Base-by-base conservation (phyloP, 495 filamentous ascomycete genomes). In the Penicillium daleae region DNA sequence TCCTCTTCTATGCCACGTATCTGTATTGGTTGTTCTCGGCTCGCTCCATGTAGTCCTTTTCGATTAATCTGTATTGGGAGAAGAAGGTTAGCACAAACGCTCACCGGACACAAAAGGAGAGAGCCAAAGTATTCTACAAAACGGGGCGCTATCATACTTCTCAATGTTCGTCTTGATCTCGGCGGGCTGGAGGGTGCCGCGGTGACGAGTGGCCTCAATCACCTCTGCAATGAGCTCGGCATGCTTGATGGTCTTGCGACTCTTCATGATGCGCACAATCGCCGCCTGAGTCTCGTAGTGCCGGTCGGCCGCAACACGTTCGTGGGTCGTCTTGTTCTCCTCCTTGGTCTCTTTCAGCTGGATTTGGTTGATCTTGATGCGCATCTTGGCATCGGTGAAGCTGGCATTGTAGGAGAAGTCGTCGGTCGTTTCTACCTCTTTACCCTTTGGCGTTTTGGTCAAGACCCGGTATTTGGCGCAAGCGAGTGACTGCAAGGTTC, bases 141-240 rank as follows among this genome's bases (percentile, higher is more conserved):
- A 27, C 24, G 42, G 27, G 35, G 15, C 27, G 40, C 40, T 57
- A 54, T 82, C 89, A 64, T 75, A 96, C 90, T 90, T 94, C 69
- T 98, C 95, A 73, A 99, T 97, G 72, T 97, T 95, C 78, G 86
- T 85, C 85, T 99, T 99, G 59, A 99, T 97, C 64, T 95, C 92
- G 13, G 75, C 79, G 56, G 91, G 83, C 69, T 96, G 92, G 57
- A 99, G 79, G 21, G 87, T 89, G 2, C 95, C 95, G 42, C 96
- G 83, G 44, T 79, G 89, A 78, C 86, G 92, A 17, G 95, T 98
- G 66, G 92, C 91, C 62, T 87, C 89, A 70, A 98, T 96, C 3
- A 94, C 91, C 77, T 97, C 90, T 12, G 85, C 82, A 12, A 98
- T 88, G 27, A 99, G 76, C 73, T 95, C 90, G 33, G 82, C 71